A percentile compares a stretch with the other conserved stretches of the same genome.
These are phyloP conservation scores for Sisymbrium irio DNA, from an alignment of 345 rosid species.

Conservation along the genomic window DNA sequence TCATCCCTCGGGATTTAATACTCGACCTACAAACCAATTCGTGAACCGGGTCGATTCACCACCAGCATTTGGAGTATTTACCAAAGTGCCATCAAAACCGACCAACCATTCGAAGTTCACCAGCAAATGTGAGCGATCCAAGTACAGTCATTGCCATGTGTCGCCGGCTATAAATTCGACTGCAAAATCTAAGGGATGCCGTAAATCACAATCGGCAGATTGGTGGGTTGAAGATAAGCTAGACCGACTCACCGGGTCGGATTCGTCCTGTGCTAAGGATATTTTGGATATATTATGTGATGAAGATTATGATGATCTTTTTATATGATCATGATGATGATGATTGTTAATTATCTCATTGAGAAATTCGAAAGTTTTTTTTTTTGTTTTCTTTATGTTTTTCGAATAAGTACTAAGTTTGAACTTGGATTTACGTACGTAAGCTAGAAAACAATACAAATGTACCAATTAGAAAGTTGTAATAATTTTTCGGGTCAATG, in stretches of 20 bases:
- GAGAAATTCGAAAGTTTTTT: not conserved
- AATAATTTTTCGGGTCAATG: no score
- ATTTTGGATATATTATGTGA: conserved; percentile 4
- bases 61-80: conserved; percentile 2
- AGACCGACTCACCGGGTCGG: conserved; percentile 12
- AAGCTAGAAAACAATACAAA: no score
- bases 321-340: not conserved
- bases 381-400: not conserved
- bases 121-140: not conserved
- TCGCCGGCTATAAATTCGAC: conserved; percentile 2
- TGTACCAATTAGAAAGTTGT: no score
- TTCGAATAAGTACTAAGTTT: no score
- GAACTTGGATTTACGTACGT: no score
- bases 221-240: conserved; percentile 19
- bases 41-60: not conserved
- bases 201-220: not conserved
- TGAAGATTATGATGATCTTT: conserved; percentile 5
- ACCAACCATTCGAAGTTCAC: conserved; percentile 20
- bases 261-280: not conserved
- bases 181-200: conserved; percentile 14
- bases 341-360: not conserved
- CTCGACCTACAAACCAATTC: not conserved
- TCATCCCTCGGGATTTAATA: not conserved
- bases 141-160: conserved; percentile 20
- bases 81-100: conserved; percentile 19